A percentile compares a stretch with the other conserved stretches of the same genome.
phyloP scores from a whole-genome alignment of 805 yeast species.

The Candida easanensis region DNA sequence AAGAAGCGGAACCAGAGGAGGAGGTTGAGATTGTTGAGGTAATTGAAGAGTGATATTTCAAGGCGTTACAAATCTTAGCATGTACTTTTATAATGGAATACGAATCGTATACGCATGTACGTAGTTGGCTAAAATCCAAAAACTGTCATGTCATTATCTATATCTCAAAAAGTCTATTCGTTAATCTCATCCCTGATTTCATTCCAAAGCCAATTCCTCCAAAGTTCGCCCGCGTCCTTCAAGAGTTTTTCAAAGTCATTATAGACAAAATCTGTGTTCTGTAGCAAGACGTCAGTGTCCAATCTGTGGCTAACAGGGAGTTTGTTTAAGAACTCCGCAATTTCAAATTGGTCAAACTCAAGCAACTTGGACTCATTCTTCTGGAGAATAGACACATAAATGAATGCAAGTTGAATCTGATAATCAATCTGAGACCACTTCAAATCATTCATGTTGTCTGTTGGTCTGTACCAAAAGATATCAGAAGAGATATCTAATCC shows the following conservation, averaged over 20 bases:
- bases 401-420: slow-evolving; percentile 72
- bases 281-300: slow-evolving; percentile 26
- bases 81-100: not conserved
- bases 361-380: slow-evolving; percentile 74
- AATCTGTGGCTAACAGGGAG: slow-evolving; percentile 18
- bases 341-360: slow-evolving; percentile 89
- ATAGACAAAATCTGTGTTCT: slow-evolving; percentile 33
- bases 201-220: slow-evolving; percentile 79
- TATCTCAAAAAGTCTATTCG: slow-evolving; percentile 8
- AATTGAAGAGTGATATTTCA: not conserved
- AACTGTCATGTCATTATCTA: not conserved
- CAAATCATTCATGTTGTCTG: slow-evolving; percentile 24
- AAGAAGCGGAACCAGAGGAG: not conserved
- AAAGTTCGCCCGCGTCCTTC: slow-evolving; percentile 78
- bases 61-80: not conserved
- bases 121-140: not conserved
- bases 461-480: slow-evolving; percentile 22
- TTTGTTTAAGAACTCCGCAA: slow-evolving; percentile 69
- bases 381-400: slow-evolving; percentile 74
- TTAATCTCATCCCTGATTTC: slow-evolving; percentile 47
- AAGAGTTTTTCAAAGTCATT: slow-evolving; percentile 73
- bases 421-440: slow-evolving; percentile 67
- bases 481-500: slow-evolving; percentile 13
- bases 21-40: not conserved
- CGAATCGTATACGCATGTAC: not conserved